Conservation (phyloP, 306 rosid genomes). For the Delonix regia region DNA sequence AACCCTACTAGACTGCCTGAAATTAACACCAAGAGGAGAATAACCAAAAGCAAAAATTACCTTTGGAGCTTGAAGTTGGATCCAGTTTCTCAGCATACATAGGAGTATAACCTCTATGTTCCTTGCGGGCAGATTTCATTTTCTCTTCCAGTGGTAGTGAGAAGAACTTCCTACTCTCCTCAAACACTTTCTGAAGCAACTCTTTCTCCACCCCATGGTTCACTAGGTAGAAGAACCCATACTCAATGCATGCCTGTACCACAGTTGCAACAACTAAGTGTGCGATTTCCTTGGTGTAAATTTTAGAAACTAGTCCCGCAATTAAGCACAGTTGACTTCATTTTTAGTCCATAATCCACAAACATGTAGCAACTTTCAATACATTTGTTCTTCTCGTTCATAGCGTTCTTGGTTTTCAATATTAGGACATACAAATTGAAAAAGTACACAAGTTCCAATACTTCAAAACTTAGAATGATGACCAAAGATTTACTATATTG, state of each 20-base stretch:
- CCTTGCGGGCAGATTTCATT: constrained; percentile 60
- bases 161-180: constrained; percentile 61
- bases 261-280: background rate
- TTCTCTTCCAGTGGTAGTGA: constrained; percentile 62
- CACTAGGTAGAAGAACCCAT: constrained; percentile 84
- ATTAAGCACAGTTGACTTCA: background rate
- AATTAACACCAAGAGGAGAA: background rate
- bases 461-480: background rate
- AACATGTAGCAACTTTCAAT: background rate
- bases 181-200: constrained; percentile 45
- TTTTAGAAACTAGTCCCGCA: background rate
- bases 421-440: background rate
- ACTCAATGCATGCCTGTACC: constrained; percentile 67
- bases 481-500: background rate
- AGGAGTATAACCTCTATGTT: constrained; percentile 76
- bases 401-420: background rate
- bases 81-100: constrained; percentile 69
- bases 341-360: background rate
- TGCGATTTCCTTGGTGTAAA: background rate
- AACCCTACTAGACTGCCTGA: background rate
- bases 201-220: constrained; percentile 76
- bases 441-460: background rate
- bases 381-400: background rate
- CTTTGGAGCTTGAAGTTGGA: constrained; percentile 55
- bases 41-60: constrained; percentile 35